Evolutionary conservation across 257 asterid genomes (phyloP).

Genomic region (Solanum lycopersicoides): DNA sequence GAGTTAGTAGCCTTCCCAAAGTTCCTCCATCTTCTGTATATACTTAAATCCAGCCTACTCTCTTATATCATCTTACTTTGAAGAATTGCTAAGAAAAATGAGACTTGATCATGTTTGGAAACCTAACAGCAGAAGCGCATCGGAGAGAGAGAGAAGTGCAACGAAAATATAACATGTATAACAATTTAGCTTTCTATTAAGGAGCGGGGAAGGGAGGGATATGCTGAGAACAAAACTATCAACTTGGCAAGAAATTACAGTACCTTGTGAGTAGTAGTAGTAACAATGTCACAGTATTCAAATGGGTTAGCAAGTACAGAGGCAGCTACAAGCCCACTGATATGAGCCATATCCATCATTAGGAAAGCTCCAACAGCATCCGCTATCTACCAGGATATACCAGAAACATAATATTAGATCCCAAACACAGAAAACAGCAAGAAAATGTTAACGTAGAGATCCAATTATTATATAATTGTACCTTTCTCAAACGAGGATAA

Average conservation of each 20-base stretch:
- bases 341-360: conserved; percentile 98
- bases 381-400: conserved; percentile 54
- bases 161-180: background rate
- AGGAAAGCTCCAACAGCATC: conserved; percentile 91
- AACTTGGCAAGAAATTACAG: conserved; percentile 39
- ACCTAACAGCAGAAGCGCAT: background rate
- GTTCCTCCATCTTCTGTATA: background rate
- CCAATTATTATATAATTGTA: background rate
- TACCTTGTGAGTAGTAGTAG: conserved; percentile 96
- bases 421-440: background rate
- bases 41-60: background rate
- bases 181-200: background rate
- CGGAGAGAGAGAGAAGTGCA: background rate
- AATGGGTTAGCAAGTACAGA: conserved; percentile 90
- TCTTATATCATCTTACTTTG: background rate
- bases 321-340: conserved; percentile 95
- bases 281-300: conserved; percentile 86
- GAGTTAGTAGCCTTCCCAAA: background rate
- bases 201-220: background rate
- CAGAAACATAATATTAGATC: conserved; percentile 3
- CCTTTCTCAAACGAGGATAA: conserved; percentile 85
- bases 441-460: background rate
- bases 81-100: background rate
- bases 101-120: background rate
- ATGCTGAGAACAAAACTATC: background rate